These are phyloP conservation scores for Coniochaeta hoffmannii DNA, from an alignment of 2,329 filamentous ascomycete species.

Conservation along the genomic window DNA sequence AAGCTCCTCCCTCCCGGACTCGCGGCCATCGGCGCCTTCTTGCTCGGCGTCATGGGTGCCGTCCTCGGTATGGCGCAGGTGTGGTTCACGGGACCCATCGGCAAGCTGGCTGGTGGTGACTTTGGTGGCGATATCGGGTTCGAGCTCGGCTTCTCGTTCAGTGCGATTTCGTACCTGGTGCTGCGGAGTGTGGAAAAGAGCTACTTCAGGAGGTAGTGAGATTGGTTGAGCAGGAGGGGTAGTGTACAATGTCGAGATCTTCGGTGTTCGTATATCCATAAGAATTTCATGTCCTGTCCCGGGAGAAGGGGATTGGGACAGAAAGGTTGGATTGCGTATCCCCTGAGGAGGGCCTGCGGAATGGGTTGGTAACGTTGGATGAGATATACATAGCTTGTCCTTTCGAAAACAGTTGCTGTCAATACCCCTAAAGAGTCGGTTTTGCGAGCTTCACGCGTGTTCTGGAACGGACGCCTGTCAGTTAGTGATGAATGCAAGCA, in stretches of 20 bases:
- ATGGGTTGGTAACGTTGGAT: background rate
- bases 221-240: background rate
- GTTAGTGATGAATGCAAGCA: background rate
- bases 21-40: constrained; percentile 40
- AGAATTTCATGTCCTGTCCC: background rate
- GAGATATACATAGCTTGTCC: background rate
- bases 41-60: constrained; percentile 57
- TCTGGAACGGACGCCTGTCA: background rate
- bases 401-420: background rate
- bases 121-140: constrained; percentile 44
- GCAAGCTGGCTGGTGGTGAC: constrained; percentile 44
- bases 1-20: constrained; percentile 27
- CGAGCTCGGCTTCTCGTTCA: constrained; percentile 58
- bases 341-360: background rate
- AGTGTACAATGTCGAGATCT: background rate
- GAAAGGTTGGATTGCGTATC: no score
- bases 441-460: background rate
- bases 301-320: no score
- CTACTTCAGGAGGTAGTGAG: constrained; percentile 28
- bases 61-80: constrained; percentile 62
- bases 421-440: background rate
- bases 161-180: constrained; percentile 41
- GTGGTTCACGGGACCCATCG: constrained; percentile 64
- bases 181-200: constrained; percentile 37
- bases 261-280: background rate